Evolutionary conservation across 345 rosid genomes (phyloP).

Genomic region (Acer negundo): DNA sequence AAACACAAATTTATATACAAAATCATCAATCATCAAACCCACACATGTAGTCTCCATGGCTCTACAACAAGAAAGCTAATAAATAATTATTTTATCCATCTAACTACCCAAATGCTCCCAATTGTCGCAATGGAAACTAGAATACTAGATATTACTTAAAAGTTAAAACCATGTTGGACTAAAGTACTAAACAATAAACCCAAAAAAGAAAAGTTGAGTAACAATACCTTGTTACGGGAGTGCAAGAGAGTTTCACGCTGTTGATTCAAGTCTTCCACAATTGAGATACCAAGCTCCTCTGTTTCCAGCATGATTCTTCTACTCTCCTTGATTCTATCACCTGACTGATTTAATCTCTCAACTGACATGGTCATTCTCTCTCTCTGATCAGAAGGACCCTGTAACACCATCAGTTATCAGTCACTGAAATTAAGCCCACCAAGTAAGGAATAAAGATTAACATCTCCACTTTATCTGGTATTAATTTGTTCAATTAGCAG

Average conservation of each 20-base stretch:
- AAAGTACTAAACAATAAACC: neutral
- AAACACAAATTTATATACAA: neutral
- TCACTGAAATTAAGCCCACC: constrained; percentile 9
- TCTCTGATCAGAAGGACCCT: constrained; percentile 84
- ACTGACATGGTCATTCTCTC: constrained; percentile 74
- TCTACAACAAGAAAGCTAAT: neutral
- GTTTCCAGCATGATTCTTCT: constrained; percentile 90
- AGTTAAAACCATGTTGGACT: neutral
- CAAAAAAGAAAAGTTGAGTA: neutral
- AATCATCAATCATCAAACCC: neutral
- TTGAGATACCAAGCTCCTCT: constrained; percentile 84
- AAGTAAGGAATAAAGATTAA: neutral
- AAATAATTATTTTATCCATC: neutral
- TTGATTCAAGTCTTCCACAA: constrained; percentile 85
- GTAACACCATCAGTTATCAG: constrained; percentile 12
- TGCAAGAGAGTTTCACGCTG: constrained; percentile 88
- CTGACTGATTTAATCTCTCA: constrained; percentile 73
- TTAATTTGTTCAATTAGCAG: neutral
- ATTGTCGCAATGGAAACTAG: neutral
- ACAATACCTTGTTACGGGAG: constrained; percentile 66
- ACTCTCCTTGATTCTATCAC: constrained; percentile 79
- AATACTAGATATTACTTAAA: neutral
- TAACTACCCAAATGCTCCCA: neutral
- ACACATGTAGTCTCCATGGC: neutral
- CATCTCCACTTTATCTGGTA: neutral